phyloP scores from a whole-genome alignment of 306 rosid species.

The Cucumis hystrix region DNA sequence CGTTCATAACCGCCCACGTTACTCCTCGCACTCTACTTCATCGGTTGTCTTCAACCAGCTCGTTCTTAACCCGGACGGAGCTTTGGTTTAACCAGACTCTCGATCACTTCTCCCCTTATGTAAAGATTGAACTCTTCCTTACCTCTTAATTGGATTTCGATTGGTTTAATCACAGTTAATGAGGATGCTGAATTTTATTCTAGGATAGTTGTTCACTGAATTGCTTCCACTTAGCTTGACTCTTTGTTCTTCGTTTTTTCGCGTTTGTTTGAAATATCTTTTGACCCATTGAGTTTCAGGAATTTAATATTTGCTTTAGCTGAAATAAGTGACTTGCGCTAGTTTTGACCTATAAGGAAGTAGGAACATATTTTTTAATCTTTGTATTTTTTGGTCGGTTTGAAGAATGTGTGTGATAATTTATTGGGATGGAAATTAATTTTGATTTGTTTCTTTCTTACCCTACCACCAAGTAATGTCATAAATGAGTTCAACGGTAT shows the following conservation, averaged over 20 bases:
- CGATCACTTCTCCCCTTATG: slow-evolving; percentile 78
- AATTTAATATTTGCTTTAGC: not conserved
- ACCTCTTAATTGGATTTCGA: not conserved
- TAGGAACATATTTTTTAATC: not conserved
- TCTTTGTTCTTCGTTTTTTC: not conserved
- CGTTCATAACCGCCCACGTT: slow-evolving; percentile 11
- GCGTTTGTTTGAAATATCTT: not conserved
- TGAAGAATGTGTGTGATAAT: not conserved
- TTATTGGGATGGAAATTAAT: not conserved
- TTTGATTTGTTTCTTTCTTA: not conserved
- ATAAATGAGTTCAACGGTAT: not conserved
- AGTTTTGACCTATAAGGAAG: not conserved
- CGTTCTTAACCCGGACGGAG: slow-evolving; percentile 34
- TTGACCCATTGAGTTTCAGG: not conserved
- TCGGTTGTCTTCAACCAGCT: slow-evolving; percentile 17
- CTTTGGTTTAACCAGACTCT: slow-evolving; percentile 68
- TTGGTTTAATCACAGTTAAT: not conserved
- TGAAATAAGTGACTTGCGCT: not conserved
- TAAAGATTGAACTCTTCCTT: slow-evolving; percentile 10
- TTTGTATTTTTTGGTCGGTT: not conserved
- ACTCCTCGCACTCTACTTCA: slow-evolving; percentile 31
- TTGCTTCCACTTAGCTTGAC: not conserved
- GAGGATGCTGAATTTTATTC: not conserved
- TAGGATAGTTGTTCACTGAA: not conserved
- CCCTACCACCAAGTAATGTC: not conserved